phyloP scores from a whole-genome alignment of 208 protist genomes.

The Acanthamoeba polyphaga region DNA sequence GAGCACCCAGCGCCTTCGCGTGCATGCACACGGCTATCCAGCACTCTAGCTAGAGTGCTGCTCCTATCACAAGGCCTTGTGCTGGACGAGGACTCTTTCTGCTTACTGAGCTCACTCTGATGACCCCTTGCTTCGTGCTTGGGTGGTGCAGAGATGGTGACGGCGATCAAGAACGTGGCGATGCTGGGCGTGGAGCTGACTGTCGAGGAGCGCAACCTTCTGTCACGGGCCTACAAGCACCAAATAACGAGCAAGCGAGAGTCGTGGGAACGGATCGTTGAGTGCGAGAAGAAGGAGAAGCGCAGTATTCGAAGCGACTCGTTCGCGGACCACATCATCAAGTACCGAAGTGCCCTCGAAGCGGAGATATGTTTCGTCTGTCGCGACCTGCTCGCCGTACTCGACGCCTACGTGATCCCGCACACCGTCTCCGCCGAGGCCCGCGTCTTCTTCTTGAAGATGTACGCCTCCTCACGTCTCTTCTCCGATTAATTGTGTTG shows the following conservation, averaged over 20 bases:
- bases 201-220: conserved; percentile 99
- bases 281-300: conserved; percentile 93
- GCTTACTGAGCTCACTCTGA: background rate
- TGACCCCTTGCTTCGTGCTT: background rate
- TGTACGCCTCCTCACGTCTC: conserved; percentile 91
- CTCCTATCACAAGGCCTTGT: too few species aligned
- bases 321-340: conserved; percentile 90
- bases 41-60: too few species aligned
- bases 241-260: conserved; percentile 98
- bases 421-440: conserved; percentile 81
- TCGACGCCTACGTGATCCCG: conserved; percentile 78
- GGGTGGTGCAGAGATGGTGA: conserved; percentile 95
- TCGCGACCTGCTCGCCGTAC: conserved; percentile 75
- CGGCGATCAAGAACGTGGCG: conserved; percentile 98
- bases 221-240: conserved; percentile 99
- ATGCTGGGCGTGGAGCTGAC: conserved; percentile 95
- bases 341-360: conserved; percentile 25
- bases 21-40: too few species aligned
- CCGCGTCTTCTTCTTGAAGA: conserved; percentile 97
- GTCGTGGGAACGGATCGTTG: conserved; percentile 98
- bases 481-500: background rate
- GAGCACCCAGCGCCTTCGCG: background rate
- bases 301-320: conserved; percentile 75
- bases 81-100: too few species aligned
- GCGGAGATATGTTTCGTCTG: conserved; percentile 58